Evolutionary conservation across 805 yeast species (phyloP), one percentile per base, ranked within the genome.

Genomic region (Cyberlindnera americana): DNA sequence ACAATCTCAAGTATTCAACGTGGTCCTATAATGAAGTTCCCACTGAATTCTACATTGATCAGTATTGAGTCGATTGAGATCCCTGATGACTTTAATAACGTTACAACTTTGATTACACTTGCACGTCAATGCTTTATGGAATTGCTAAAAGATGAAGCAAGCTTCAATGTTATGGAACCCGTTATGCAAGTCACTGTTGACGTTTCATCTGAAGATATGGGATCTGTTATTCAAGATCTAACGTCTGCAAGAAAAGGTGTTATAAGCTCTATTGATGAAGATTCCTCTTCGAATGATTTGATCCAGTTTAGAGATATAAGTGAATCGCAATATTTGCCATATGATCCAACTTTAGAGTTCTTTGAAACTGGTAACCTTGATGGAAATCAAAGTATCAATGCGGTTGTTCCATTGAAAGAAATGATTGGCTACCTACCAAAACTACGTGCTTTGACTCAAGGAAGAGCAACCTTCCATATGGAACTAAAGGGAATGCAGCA

Each of bases 361-460:
- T 35, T 47, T 12, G 48, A 47, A 11, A 33, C 35, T 9, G 64
- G 62, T 17, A 35, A 42, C 15, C 49, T 49, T 38, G 50, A 49
- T 6, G 49, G 52, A 2, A 33, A 37, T 26, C 78, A 86, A 61
- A 62, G 73, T 7, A 75, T 93, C 24, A 66, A 66, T n/a, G 96
- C 96, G 0, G 75, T 73, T 36, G 90, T 89, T 0, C 97, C 99
- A 4, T 66, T 93, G 56, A 73, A 81, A 44, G 95, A 83, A 45
- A 89, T 93, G 96, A 75, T 89, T 34, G 96, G 97, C 0, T 93
- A 93, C 59, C 70, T 88, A 43, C 77, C 81, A 10, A 77, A 75
- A 45, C 65, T 93, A 33, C 66, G 98, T 52, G 81, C 93, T 26
- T 65, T 89, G 50, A 90, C 97, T 0, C 89, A 88, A 55, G 99